Evolutionary conservation across 163 green algal genomes (phyloP).

Genomic region (Chlorella variabilis): DNA sequence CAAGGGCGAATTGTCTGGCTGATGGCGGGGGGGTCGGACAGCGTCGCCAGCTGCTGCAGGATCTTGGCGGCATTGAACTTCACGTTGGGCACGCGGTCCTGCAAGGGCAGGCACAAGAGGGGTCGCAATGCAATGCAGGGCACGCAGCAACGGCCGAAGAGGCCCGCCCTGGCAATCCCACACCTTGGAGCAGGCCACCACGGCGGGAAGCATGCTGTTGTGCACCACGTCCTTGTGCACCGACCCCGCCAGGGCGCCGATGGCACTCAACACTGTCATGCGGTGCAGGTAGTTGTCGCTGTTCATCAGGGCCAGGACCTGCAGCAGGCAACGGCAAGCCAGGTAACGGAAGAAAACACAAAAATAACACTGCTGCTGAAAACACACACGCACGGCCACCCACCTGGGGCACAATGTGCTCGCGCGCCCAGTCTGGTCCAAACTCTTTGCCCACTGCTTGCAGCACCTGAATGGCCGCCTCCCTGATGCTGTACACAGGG

Average conservation of each 20-base stretch:
- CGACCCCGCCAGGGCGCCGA: conserved; percentile 82
- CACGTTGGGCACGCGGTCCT: conserved; percentile 79
- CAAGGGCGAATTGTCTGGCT: conserved; percentile 58
- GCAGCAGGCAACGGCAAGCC: conserved; percentile 11
- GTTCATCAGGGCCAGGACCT: conserved; percentile 87
- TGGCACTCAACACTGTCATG: conserved; percentile 91
- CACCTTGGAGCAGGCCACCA: conserved; percentile 76
- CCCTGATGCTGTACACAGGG: conserved; percentile 91
- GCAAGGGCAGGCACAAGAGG: background rate
- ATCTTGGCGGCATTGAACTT: conserved; percentile 92
- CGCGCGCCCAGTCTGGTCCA: conserved; percentile 91
- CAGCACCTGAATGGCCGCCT: conserved; percentile 91
- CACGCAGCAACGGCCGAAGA: background rate
- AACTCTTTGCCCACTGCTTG: conserved; percentile 92
- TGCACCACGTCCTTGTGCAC: conserved; percentile 85
- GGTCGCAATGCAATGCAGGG: conserved; percentile 31
- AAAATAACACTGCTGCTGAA: too few relatives aligned
- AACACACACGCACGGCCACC: conserved; percentile 13
- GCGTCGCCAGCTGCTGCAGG: conserved; percentile 74
- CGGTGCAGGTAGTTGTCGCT: conserved; percentile 97
- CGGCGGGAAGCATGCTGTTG: conserved; percentile 87
- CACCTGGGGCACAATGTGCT: conserved; percentile 89
- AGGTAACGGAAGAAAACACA: too few relatives aligned
- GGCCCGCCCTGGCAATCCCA: background rate
- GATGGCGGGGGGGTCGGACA: conserved; percentile 76